Evolutionary conservation across 306 rosid genomes (phyloP).

Genomic region (Luffa aegyptiaca): DNA sequence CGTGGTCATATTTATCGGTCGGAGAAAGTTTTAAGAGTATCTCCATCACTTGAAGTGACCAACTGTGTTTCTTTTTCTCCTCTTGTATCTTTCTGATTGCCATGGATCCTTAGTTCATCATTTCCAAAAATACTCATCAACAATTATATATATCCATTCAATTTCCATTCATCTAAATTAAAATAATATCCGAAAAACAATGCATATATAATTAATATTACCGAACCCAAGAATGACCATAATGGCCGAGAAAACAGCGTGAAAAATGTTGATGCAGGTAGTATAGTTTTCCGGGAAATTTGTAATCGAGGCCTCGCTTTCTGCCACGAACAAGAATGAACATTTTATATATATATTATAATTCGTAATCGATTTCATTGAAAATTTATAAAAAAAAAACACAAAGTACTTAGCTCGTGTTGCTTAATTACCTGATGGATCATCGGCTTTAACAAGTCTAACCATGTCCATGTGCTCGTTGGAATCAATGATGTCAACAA

Average conservation of each 20-base stretch:
- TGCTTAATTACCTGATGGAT: too few relatives aligned
- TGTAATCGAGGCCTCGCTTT: neutral
- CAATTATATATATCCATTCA: too few relatives aligned
- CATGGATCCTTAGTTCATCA: neutral
- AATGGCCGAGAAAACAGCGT: constrained; percentile 10
- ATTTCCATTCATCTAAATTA: neutral
- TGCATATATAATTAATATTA: neutral
- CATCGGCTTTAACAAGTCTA: too few relatives aligned
- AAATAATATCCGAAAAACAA: too few relatives aligned
- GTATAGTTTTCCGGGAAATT: constrained; percentile 15
- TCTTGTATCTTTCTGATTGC: constrained; percentile 1
- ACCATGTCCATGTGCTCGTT: too few relatives aligned
- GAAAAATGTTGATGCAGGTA: constrained; percentile 9
- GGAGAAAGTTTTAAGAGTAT: neutral
- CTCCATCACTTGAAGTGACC: constrained; percentile 35
- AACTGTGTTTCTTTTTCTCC: constrained; percentile 24
- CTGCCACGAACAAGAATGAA: neutral
- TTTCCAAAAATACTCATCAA: neutral
- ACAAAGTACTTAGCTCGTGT: too few relatives aligned
- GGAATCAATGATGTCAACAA: too few relatives aligned
- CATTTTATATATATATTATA: too few relatives aligned
- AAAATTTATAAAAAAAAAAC: too few relatives aligned
- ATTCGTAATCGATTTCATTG: too few relatives aligned
- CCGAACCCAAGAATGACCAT: constrained; percentile 19
- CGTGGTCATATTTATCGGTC: neutral